phyloP scores from a whole-genome alignment of 371 early-diverging fungal genomes.

The Coemansia sp. region DNA sequence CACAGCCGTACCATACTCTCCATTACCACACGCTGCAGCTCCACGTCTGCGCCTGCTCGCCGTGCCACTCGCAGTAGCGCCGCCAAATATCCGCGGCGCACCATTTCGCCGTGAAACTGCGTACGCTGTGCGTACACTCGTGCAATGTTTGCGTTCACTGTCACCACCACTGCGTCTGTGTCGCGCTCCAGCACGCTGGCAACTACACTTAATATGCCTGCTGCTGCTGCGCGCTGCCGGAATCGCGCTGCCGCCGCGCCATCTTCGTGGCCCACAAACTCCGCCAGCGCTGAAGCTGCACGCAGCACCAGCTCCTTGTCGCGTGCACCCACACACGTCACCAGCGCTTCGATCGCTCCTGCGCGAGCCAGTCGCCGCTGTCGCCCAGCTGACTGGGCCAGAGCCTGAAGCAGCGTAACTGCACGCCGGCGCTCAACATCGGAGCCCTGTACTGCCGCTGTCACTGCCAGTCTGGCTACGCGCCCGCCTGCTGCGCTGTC shows the following conservation, averaged over 20 bases:
- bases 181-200: conserved; percentile 8
- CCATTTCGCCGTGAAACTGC: conserved; percentile 22
- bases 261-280: conserved; percentile 17
- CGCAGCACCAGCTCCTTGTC: conserved; percentile 23
- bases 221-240: conserved; percentile 15
- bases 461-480: conserved; percentile 18
- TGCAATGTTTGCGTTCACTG: conserved; percentile 16
- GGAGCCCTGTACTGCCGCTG: background rate
- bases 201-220: conserved; percentile 24
- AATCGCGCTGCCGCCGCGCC: conserved; percentile 1
- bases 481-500: conserved; percentile 21
- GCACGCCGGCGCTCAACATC: conserved; percentile 11
- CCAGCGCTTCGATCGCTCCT: conserved; percentile 15
- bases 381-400: conserved; percentile 21
- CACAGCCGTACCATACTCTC: conserved; percentile 46
- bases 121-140: conserved; percentile 25
- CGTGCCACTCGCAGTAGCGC: conserved; percentile 32
- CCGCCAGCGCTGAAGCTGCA: conserved; percentile 15
- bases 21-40: conserved; percentile 31
- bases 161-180: conserved; percentile 8
- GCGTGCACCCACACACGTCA: background rate
- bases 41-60: conserved; percentile 18
- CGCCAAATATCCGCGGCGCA: conserved; percentile 23
- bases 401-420: conserved; percentile 9
- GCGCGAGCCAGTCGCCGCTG: conserved; percentile 4